Conservation (phyloP, 2,329 filamentous ascomycete genomes). For the Scortechinia acanthostroma region DNA sequence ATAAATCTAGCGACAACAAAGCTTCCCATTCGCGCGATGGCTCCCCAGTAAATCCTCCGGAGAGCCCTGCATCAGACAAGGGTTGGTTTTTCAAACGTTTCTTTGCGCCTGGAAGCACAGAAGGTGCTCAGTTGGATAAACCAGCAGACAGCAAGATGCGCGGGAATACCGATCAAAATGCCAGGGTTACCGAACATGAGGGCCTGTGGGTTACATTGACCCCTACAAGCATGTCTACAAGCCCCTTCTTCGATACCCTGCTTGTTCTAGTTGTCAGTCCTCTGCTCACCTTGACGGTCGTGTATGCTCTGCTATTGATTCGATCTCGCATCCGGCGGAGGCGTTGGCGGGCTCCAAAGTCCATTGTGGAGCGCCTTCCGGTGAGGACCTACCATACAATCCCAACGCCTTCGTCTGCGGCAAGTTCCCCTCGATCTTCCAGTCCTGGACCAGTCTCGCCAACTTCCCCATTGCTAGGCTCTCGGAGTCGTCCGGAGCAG, state of each 20-base stretch:
- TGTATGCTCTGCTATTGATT: conserved; percentile 81
- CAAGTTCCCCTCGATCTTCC: not conserved
- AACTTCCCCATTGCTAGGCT: conserved; percentile 67
- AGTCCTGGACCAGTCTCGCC: conserved; percentile 34
- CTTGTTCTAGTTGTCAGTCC: conserved; percentile 95
- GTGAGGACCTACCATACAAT: conserved; percentile 93
- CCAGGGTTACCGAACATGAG: conserved; percentile 45
- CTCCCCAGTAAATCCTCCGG: not conserved
- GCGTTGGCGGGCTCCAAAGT: conserved; percentile 95
- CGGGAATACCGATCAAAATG: conserved; percentile 11
- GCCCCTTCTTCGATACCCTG: conserved; percentile 90
- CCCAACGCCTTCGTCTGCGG: conserved; percentile 37
- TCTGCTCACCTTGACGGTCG: conserved; percentile 81
- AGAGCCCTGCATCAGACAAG: not conserved
- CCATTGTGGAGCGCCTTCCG: conserved; percentile 86
- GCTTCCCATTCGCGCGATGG: not conserved
- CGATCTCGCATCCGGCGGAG: conserved; percentile 82
- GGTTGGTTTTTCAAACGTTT: not conserved
- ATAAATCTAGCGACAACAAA: not conserved
- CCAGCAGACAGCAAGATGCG: not conserved
- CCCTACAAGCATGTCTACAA: conserved; percentile 73
- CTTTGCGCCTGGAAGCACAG: not conserved
- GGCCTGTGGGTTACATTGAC: conserved; percentile 96
- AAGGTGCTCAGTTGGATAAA: not conserved
- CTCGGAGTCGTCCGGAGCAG: not conserved